Evolutionary conservation across 371 early-diverging fungal genomes (phyloP), one percentile per base, ranked within the genome.

Genomic region (Cokeromyces recurvatus): DNA sequence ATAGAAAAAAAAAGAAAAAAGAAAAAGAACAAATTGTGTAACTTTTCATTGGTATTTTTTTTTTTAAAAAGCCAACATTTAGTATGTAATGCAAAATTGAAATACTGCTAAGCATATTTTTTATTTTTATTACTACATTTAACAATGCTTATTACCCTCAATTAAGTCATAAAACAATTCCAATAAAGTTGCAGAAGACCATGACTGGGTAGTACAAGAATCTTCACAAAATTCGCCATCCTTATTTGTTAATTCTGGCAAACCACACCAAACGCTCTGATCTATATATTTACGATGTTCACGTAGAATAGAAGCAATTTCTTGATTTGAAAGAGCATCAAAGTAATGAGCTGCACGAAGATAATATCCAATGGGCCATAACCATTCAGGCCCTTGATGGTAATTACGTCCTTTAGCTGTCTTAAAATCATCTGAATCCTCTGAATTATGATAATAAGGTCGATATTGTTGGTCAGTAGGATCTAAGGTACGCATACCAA

Each of bases 381-480:
- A 74, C 98, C 98, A 98, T 78, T 98, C 98, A 62, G 90, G 82
- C 4, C 97, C 98, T 56, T 97, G 92, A 57, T 98, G 97, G 59
- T 98, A 98, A 59, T 98, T 98, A 66, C 86, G 88, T 11, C 98
- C 98, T 44, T 95, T 92, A 3, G 96, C 90, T 0, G 92, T 77
- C 16, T 79, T 65, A 16, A 82, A 70, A 57, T 98, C 95, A 14
- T 68, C 67, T 17, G 89, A 85, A 51, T 96, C 93, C 57, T 98
- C 86, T 40, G 77, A 71, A 59, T 98, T 98, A 63, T 92, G 82
- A 62, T 98, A 98, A 43, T 84, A 62, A 16, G 93, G 93, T 11
- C 92, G 80, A 63, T 98, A 97, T 14, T 83, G 84, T 72, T 81
- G 83, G 57, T 98, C 97, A 0, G 49, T 46, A 12, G 97, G 97